These are phyloP conservation scores for Papiliotrema terrestris DNA, from an alignment of 1,284 basidiomycete genomes.

Conservation along the genomic window DNA sequence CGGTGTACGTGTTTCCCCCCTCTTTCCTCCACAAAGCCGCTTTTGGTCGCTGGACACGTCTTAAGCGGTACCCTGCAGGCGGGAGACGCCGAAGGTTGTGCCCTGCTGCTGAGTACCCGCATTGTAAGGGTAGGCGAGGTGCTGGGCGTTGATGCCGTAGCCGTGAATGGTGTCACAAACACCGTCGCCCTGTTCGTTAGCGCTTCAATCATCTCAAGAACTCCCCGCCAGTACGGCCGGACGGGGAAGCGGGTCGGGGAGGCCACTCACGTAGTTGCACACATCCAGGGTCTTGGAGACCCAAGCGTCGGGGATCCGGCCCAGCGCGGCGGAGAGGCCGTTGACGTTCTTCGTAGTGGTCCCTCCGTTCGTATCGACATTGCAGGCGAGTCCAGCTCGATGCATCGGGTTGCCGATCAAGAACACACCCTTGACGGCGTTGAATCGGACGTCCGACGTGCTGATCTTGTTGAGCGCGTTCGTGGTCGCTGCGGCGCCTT, in stretches of 20 bases:
- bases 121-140: slow-evolving; percentile 25
- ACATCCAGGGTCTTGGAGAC: slow-evolving; percentile 36
- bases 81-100: slow-evolving; percentile 1
- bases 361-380: slow-evolving; percentile 34
- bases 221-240: neutral
- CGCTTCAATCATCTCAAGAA: no score
- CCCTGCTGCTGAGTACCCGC: slow-evolving; percentile 22
- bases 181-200: slow-evolving; percentile 25
- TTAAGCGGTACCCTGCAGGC: no score
- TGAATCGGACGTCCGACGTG: slow-evolving; percentile 12
- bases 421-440: slow-evolving; percentile 39
- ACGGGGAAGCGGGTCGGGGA: no score
- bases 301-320: slow-evolving; percentile 24
- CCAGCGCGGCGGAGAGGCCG: slow-evolving; percentile 15
- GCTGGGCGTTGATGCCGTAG: slow-evolving; percentile 26
- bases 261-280: slow-evolving; percentile 25
- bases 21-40: no score
- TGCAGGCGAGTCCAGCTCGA: slow-evolving; percentile 32
- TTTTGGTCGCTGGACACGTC: no score
- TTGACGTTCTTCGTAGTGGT: slow-evolving; percentile 19
- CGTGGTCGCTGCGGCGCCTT: slow-evolving; percentile 39
- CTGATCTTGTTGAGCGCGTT: slow-evolving; percentile 24
- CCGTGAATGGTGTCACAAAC: slow-evolving; percentile 31
- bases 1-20: no score
- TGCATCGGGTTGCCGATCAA: slow-evolving; percentile 38